Evolutionary conservation across 2,329 filamentous ascomycete genomes (phyloP), one percentile per base, ranked within the genome.

Genomic region (Phyllosticta citrichinensis): DNA sequence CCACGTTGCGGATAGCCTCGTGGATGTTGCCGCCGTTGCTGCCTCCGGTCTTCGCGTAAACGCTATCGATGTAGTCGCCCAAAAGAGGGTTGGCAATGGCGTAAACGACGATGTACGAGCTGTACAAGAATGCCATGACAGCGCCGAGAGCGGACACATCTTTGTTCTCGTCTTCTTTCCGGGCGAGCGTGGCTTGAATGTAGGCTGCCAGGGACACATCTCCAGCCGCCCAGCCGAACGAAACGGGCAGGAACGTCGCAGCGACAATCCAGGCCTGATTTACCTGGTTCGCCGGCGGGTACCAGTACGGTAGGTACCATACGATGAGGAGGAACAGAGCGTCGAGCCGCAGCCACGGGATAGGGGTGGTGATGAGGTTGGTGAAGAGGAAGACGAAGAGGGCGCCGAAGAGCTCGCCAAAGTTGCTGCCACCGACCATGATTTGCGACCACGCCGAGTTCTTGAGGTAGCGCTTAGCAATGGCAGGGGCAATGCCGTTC

Each of bases 41-140:
- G 9, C 71, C 71, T 40, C 30, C 56, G 22, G 50, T 52, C 54
- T 70, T 64, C 0, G 66, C 66, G 25, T 71, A 73, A 11, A 79
- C 69, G 1, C 68, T 66, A 61, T 80, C 78, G 58, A 79, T 73
- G 64, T 80, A 80, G 14, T 70, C 69, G 2, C 78, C 79, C 2
- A 81, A 72, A 2, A 77, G 66, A 0, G 78, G 76, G 6, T 73
- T 75, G 20, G 73, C 68, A 55, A 80, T 75, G 35, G 77, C 77
- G 65, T 78, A 80, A 24, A 75, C 72, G 50, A 79, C 72, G 50
- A 81, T 79, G 64, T 81, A 80, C 8, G 76, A 76, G 6, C 73
- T 77, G 67, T 81, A 80, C 5, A 81, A 70, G 64, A 80, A 79
- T 0, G 78, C 76, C 78, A 81, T 81, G 51, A 81, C 78, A 1